phyloP scores from a whole-genome alignment of 176 grass and related monocot genomes.

The Calamus simplicifolius region DNA sequence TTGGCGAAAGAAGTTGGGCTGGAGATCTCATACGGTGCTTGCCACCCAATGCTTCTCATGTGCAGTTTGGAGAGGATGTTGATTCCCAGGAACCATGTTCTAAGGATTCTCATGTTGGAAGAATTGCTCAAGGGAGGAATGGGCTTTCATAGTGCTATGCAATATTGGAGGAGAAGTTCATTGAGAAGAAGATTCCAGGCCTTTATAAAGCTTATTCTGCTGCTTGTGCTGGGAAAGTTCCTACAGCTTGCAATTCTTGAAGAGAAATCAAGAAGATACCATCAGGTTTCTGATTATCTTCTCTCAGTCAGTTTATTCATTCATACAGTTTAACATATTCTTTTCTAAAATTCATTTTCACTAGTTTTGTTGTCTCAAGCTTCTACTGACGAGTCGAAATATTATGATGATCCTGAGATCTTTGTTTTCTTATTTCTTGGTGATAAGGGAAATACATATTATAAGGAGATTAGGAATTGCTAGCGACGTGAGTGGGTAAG shows the following conservation, averaged over 20 bases:
- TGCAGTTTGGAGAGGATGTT: slow-evolving; percentile 42
- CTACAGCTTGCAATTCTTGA: neutral
- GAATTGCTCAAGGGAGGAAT: slow-evolving; percentile 18
- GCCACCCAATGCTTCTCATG: slow-evolving; percentile 33
- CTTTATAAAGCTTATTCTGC: slow-evolving; percentile 38
- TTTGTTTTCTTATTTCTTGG: too few species aligned
- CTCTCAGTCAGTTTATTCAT: too few species aligned
- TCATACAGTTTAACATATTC: too few species aligned
- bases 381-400: too few species aligned
- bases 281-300: too few species aligned
- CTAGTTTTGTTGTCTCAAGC: too few species aligned
- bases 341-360: too few species aligned
- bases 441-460: too few species aligned
- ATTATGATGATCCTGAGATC: too few species aligned
- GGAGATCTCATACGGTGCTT: slow-evolving; percentile 25
- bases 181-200: slow-evolving; percentile 24
- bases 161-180: slow-evolving; percentile 36
- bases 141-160: slow-evolving; percentile 25
- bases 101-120: slow-evolving; percentile 39
- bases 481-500: too few species aligned
- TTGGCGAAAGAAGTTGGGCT: slow-evolving; percentile 26
- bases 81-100: slow-evolving; percentile 30
- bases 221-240: slow-evolving; percentile 16
- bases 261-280: too few species aligned
- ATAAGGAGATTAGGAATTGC: too few species aligned